Base-by-base conservation (phyloP, 176 grass and related monocot genomes). In the Triticum urartu region DNA sequence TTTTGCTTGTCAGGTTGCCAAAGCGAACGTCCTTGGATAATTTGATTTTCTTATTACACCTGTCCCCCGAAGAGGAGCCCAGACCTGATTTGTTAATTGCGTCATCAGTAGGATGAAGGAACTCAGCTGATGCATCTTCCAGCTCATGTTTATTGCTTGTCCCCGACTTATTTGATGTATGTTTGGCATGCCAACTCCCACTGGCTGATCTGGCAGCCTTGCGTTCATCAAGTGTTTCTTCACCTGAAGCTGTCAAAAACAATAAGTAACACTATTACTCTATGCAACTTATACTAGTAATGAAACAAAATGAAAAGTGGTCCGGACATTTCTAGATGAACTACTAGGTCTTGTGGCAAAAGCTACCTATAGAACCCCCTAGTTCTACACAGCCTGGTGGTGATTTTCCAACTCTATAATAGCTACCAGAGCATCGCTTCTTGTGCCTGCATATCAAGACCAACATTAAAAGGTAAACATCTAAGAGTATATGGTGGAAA, bases 381-480 rank as follows among this genome's bases (percentile, higher is more conserved):
- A 24, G 18, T 48, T 81, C 59, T 17, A 20, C 20, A 80, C 52
- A 59, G 33, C 60, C 67, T 40, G 60, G 62, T 78, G 83, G 11
- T 77, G 82, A 70, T 84, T 88, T 88, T 76, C 68, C 74, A 81
- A 90, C 50, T 85, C 48, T 80, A 88, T 47, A 30, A n/a, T 83
- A 94, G 59, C 54, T 86, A 81, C 88, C 90, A 13, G 35, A 79
- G 76, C 85, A 88, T 4, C 1, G 21, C 73, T 88, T 88, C 77
- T 90, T 86, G 52, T 95, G 85, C 39, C 93, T 95, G 76, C 65
- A 85, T 77, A 90, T 89, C 36, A 60, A 81, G 48, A 68, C 47
- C 72, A n/a, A 77, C n/a, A 91, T n/a, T 45, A 28, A 75, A 40
- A 86, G 14, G 2, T 24, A 30, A 30, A 80, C 36, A 88, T 91